phyloP scores from a whole-genome alignment of 2,329 filamentous ascomycete genomes.

The Dactylella cylindrospora region DNA sequence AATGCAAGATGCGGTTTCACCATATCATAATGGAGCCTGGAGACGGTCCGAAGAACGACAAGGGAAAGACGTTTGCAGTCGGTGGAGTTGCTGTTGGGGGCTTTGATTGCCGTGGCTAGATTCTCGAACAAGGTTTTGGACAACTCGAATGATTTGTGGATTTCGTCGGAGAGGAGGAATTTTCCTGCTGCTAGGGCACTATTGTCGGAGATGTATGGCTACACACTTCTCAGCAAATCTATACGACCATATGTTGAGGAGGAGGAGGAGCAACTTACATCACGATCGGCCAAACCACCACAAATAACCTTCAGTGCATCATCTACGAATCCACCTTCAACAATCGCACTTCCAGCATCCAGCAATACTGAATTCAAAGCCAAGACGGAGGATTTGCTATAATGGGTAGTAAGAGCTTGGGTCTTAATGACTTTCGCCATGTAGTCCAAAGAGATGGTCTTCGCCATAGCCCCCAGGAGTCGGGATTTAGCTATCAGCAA shows the following conservation, averaged over 20 bases:
- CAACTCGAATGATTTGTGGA: slow-evolving; percentile 69
- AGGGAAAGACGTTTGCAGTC: slow-evolving; percentile 84
- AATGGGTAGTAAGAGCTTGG: slow-evolving; percentile 74
- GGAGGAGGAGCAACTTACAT: slow-evolving; percentile 59
- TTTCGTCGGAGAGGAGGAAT: slow-evolving; percentile 69
- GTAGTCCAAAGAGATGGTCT: slow-evolving; percentile 74
- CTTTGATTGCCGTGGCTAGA: slow-evolving; percentile 70
- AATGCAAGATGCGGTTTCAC: slow-evolving; percentile 77
- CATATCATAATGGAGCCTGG: slow-evolving; percentile 71
- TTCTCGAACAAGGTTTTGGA: slow-evolving; percentile 78
- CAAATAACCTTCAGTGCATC: slow-evolving; percentile 76
- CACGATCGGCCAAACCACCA: slow-evolving; percentile 74
- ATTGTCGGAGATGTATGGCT: slow-evolving; percentile 86
- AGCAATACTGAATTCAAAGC: slow-evolving; percentile 85
- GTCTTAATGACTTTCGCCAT: slow-evolving; percentile 65
- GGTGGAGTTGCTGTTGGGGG: slow-evolving; percentile 50
- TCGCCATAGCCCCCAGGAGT: slow-evolving; percentile 83
- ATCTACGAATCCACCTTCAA: slow-evolving; percentile 66
- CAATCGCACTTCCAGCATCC: slow-evolving; percentile 72
- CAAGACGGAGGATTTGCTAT: slow-evolving; percentile 76
- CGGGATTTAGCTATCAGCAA: slow-evolving; percentile 76
- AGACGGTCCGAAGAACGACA: slow-evolving; percentile 82
- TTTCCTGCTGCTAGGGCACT: slow-evolving; percentile 87
- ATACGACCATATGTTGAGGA: slow-evolving; percentile 11
- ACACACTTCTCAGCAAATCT: slow-evolving; percentile 21